These are phyloP conservation scores for Amaranthus tricolor DNA, from an alignment of 179 eudicot genomes.

Conservation along the genomic window DNA sequence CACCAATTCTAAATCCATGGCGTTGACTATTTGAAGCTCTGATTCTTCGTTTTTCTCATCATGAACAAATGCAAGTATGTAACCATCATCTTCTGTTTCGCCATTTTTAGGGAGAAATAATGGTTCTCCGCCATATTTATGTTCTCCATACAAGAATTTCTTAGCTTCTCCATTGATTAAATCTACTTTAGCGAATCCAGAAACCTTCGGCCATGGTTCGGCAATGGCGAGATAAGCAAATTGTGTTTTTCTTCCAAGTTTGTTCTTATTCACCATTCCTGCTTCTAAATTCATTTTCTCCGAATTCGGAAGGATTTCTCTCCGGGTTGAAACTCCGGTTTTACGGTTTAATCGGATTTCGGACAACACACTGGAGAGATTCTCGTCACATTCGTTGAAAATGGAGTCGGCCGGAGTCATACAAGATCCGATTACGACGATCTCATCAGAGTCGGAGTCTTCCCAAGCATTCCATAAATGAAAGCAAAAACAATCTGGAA, in stretches of 20 bases:
- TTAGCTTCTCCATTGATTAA: slow-evolving; percentile 47
- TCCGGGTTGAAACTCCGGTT: slow-evolving; percentile 56
- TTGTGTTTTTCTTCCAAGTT: slow-evolving; percentile 59
- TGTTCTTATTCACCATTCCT: slow-evolving; percentile 76
- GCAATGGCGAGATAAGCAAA: slow-evolving; percentile 80
- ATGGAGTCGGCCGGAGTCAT: slow-evolving; percentile 89
- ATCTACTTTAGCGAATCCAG: slow-evolving; percentile 81
- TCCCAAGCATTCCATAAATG: slow-evolving; percentile 97
- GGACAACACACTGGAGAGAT: slow-evolving; percentile 47
- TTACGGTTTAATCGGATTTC: slow-evolving; percentile 64
- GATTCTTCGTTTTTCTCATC: slow-evolving; percentile 60
- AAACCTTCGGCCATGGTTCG: slow-evolving; percentile 90
- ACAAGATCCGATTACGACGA: slow-evolving; percentile 83
- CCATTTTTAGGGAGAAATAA: slow-evolving; percentile 44
- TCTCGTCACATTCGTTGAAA: slow-evolving; percentile 71
- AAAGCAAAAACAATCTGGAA: slow-evolving; percentile 78
- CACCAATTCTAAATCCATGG: slow-evolving; percentile 43
- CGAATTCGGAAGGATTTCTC: slow-evolving; percentile 34
- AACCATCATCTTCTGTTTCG: slow-evolving; percentile 61
- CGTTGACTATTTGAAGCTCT: slow-evolving; percentile 66
- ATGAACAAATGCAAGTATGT: slow-evolving; percentile 63
- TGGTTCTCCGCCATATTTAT: slow-evolving; percentile 74
- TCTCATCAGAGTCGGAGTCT: slow-evolving; percentile 61
- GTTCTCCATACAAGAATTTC: slow-evolving; percentile 53
- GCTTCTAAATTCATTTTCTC: slow-evolving; percentile 69